Evolutionary conservation across 2,329 filamentous ascomycete genomes (phyloP), one percentile per base, ranked within the genome.

Genomic region (Zasmidium citrigriseum): DNA sequence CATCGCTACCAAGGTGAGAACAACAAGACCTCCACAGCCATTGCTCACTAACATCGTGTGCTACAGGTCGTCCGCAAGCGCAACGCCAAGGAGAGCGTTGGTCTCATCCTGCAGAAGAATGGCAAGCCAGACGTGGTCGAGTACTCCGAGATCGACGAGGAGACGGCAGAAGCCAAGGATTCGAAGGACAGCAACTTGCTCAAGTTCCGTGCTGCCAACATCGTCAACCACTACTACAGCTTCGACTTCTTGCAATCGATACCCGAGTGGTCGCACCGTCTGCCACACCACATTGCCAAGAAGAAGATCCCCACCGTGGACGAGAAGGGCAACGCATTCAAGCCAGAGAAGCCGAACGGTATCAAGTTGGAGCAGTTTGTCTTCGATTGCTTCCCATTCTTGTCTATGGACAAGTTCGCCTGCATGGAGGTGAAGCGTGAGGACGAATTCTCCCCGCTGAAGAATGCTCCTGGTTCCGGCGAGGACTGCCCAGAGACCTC

Each of bases 211-310:
- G 93, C 95, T 58, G 95, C 93, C 72, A 99, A 99, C 82, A 99
- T 99, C 69, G 95, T 99, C 79, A 99, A 99, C 83, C 95, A 99
- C 83, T 99, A 98, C 85, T 99, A 99, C 82, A 96, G 91, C 48
- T 93, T 93, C 82, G 80, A 84, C 67, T 98, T 97, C 84, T 84
- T 99, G 50, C 89, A 96, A 76, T 89, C 86, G 64, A 96, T 97
- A 68, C 92, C 95, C 58, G 80, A 86, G 68, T 97, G 91, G 90
- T 87, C 86, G 18, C 83, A 92, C 78, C 86, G 88, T 75, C 85
- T 99, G 53, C 93, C 93, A 16, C 95, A 98, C 76, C 95, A 99
- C 81, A 88, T 99, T 63, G 95, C 95, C 46, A 87, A 89, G 76
- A 99, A 99, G 89, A 99, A 99, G 89, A 99, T 99, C 63, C 93